Conservation (phyloP, 2,329 filamentous ascomycete species). For the Tolypocladium nubicola region DNA sequence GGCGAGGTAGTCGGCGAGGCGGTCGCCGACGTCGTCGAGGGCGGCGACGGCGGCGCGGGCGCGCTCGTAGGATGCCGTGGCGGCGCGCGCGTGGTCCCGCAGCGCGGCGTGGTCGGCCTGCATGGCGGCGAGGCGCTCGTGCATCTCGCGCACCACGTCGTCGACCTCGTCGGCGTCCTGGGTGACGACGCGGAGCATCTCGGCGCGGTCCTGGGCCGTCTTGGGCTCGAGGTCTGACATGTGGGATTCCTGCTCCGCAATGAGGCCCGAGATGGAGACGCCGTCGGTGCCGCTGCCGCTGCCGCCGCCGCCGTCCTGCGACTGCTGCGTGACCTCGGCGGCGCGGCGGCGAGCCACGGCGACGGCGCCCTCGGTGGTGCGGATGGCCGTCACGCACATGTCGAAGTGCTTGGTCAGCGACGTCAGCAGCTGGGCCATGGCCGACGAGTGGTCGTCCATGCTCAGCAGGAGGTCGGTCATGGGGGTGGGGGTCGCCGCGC, state of each 20-base stretch:
- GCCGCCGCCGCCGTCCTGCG: conserved; percentile 17
- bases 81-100: conserved; percentile 46
- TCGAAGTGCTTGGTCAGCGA: conserved; percentile 85
- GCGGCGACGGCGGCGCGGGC: conserved; percentile 53
- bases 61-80: conserved; percentile 37
- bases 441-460: conserved; percentile 64
- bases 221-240: conserved; percentile 53
- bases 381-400: conserved; percentile 81
- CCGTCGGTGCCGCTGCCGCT: conserved; percentile 21
- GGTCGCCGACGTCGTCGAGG: conserved; percentile 56
- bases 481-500: conserved; percentile 14
- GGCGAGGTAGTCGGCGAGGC: conserved; percentile 54
- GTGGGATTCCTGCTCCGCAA: conserved; percentile 44
- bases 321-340: conserved; percentile 48
- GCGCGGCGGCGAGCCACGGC: conserved; percentile 58
- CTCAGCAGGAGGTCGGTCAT: conserved; percentile 46
- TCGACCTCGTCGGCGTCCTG: conserved; percentile 59
- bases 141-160: conserved; percentile 60
- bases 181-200: conserved; percentile 74
- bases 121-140: conserved; percentile 67
- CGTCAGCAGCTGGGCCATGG: conserved; percentile 71
- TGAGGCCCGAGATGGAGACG: conserved; percentile 57
- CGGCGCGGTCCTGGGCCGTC: conserved; percentile 61
- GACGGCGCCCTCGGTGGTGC: conserved; percentile 75
- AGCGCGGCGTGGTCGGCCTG: conserved; percentile 58